Base-by-base conservation (phyloP, 257 asterid genomes). In the Jasminum sambac region DNA sequence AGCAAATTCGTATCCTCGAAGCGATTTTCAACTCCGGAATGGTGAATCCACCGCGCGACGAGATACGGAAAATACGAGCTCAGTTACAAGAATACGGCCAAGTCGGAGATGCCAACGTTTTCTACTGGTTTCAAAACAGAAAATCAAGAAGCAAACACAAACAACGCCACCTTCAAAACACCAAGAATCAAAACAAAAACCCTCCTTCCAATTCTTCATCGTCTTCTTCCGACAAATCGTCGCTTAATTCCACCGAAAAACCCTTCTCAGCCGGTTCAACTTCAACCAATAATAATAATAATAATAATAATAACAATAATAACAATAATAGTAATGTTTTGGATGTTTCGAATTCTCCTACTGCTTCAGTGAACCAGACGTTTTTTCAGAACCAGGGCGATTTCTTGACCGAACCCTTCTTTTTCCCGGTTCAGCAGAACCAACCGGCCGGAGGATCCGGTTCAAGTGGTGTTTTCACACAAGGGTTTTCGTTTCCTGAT, bases 91-190 rank as follows among this genome's bases (percentile, higher is more conserved):
- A 95, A 68, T 95, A 79, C 70, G 99, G 99, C 0, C 97, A 91
- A 41, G 98, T 95, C 0, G 99, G 97, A 11, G 99, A 95, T 66
- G 98, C 99, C 25, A 95, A 95, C 25, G 98, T 95, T 30, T 95
- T 95, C 79, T 95, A 95, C 73, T 95, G 99, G 99, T 95, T 95
- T 72, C 99, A 95, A 57, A 95, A 95, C 83, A 74, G 99, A 24
- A 95, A 95, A 79, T 95, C 99, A 2, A 78, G 99, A 65, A 91
- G 90, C 90, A 95, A 95, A 62, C 92, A 88, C 83, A 95, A 95
- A 78, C 96, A 86, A 42, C 95, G 96, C 64, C 93, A 87, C 55
- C 67, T 86, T 36, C 90, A 84, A 12, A 74, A n/a, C 79, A 7
- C 76, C 76, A 86, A 75, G 19, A 48, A 48, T 23, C 58, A 6